Base-by-base conservation (phyloP, 331 rosid genomes). In the Quercus lobata region DNA sequence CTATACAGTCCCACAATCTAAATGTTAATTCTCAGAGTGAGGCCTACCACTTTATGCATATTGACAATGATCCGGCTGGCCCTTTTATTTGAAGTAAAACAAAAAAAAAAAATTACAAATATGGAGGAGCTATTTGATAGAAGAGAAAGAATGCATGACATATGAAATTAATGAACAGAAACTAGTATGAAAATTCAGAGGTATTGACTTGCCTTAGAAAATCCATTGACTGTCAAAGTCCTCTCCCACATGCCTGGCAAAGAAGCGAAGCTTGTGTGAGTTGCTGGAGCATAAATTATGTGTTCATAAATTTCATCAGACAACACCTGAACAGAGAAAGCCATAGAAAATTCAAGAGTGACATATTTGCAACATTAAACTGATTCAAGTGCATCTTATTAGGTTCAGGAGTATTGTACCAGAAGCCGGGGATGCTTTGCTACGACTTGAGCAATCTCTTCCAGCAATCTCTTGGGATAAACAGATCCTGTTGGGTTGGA, bases 401-500 rank as follows among this genome's bases (percentile, higher is more conserved):
- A 29, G 12, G 29, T 56, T 61, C 57, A 52, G 74, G 29, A 81
- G 79, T 60, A 73, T 57, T 76, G 78, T 86, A 94, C 98, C 97
- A 94, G 85, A 81, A 94, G 98, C 89, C 97, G 87, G 21, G 97
- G 98, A 88, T 94, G 88, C 88, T 86, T 94, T 32, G 93, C 97
- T 21, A 91, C 97, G 83, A 94, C 83, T 80, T 78, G 82, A 76
- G 98, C 98, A 79, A 94, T 92, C 83, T 89, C 88, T 86, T 89
- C 91, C 25, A 94, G 97, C 78, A 88, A 83, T 75, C 75, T 76
- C 85, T 91, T 92, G 10, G 97, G 97, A 84, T 87, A 91, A 72
- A 94, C 98, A 11, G 97, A 92, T 60, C 98, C 98, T 2, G 98
- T 94, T 53, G 98, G 98, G 83, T 94, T 94, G 57, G 98, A 92